Evolutionary conservation across 805 yeast species (phyloP), one percentile per base, ranked within the genome.

Genomic region (Metschnikowia peoriensis): DNA sequence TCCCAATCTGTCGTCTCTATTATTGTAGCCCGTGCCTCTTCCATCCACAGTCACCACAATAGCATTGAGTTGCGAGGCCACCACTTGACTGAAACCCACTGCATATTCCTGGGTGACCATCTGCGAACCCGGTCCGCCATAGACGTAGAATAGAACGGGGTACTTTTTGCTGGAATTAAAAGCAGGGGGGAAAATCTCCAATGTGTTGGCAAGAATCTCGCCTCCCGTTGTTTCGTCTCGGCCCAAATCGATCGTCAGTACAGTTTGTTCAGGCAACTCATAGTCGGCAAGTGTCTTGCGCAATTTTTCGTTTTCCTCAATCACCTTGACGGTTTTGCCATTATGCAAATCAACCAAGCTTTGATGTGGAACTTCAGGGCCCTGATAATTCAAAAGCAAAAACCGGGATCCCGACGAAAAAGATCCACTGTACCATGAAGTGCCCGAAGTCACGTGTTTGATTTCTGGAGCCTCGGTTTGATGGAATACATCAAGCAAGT

Each of bases 51-150:
- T 88, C 1, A 94, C 96, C 8, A 94, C 97, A 46, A 94, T 80
- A 2, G 96, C 89, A 61, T 86, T 79, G 56, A 88, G 75, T 60
- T 85, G 85, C 1, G 97, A 81, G 0, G 97, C 86, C 40, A 88
- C 81, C 10, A 88, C 85, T 29, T 87, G 81, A 55, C 92, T 87
- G 69, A 90, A 92, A 6, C 77, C 71, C 34, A 87, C 71, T 0
- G 79, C 65, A 62, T 83, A 90, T 12, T 72, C 65, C 56, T 87
- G 83, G 41, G 77, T 72, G 7, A 93, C 97, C 49, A 81, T 75
- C 68, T 94, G 98, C 6, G 96, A 88, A 37, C 91, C 94, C 8
- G 99, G 99, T 0, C 99, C 99, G 22, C 97, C 97, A 65, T 94
- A 94, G 5, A 91, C 91, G 65, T 79, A 91, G 66, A 94, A 93